Evolutionary conservation across 1,284 basidiomycete species (phyloP).

Genomic region (Ceratobasidium theobromae): DNA sequence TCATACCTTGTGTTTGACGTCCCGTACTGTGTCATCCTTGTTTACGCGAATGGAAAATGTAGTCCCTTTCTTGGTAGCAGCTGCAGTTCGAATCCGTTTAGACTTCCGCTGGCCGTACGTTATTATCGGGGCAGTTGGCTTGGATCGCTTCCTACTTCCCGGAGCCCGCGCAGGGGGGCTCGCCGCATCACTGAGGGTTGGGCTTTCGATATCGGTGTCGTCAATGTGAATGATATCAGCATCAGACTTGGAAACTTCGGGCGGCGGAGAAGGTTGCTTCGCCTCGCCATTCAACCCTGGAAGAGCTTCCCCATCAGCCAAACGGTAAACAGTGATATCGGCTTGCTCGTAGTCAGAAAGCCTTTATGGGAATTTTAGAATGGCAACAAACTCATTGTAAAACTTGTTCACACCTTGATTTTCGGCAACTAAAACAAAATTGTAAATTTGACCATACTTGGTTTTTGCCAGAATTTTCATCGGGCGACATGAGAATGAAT

Average conservation of each 20-base stretch:
- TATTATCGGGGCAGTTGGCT: background rate
- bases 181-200: background rate
- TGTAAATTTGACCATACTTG: background rate
- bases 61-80: background rate
- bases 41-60: slow-evolving; percentile 50
- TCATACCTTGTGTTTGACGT: slow-evolving; percentile 70
- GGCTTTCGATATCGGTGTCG: slow-evolving; percentile 4
- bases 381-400: no score
- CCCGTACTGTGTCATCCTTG: slow-evolving; percentile 69
- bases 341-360: slow-evolving; percentile 4
- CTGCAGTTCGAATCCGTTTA: slow-evolving; percentile 17
- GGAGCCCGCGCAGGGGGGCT: slow-evolving; percentile 28
- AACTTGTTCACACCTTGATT: background rate
- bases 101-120: slow-evolving; percentile 12
- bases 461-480: background rate
- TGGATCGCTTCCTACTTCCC: slow-evolving; percentile 10
- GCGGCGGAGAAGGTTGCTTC: background rate
- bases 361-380: background rate
- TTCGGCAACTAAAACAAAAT: slow-evolving; percentile 16
- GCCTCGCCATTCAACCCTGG: background rate
- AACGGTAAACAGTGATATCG: slow-evolving; percentile 11
- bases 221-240: slow-evolving; percentile 10
- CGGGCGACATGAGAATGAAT: background rate
- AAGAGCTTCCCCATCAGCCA: slow-evolving; percentile 16
- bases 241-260: background rate